These are phyloP conservation scores for Penicillium manginii DNA, from an alignment of 495 filamentous ascomycete species.

Conservation along the genomic window DNA sequence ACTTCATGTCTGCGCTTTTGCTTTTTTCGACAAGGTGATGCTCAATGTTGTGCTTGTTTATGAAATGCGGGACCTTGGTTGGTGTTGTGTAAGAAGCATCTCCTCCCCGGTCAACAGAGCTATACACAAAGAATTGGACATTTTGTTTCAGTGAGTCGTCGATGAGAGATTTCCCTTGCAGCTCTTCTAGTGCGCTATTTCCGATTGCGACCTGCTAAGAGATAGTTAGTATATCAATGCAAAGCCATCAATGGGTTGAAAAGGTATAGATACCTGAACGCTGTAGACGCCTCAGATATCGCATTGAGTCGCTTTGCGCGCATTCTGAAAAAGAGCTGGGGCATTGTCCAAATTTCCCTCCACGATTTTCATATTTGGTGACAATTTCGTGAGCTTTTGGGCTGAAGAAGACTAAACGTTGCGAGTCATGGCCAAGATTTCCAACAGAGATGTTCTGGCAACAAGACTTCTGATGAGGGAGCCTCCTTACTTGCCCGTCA, in stretches of 20 bases:
- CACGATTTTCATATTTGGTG: neutral
- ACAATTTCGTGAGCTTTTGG: neutral
- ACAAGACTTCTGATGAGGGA: slow-evolving; percentile 1
- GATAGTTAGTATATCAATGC: slow-evolving; percentile 2
- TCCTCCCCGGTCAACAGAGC: slow-evolving; percentile 69
- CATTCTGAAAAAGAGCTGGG: slow-evolving; percentile 55
- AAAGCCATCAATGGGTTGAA: no score
- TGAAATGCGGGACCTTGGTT: slow-evolving; percentile 65
- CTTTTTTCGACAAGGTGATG: slow-evolving; percentile 63
- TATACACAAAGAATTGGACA: slow-evolving; percentile 65
- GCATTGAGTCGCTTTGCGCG: slow-evolving; percentile 42
- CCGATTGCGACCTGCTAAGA: neutral
- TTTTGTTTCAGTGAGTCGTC: slow-evolving; percentile 57
- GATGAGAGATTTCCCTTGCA: slow-evolving; percentile 62
- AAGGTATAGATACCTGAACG: slow-evolving; percentile 49
- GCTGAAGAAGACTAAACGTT: neutral
- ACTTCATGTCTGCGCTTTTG: slow-evolving; percentile 55
- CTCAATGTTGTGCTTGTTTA: no score
- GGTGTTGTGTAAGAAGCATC: slow-evolving; percentile 57
- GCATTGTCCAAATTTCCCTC: slow-evolving; percentile 51
- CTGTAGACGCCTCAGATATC: slow-evolving; percentile 58
- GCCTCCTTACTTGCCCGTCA: slow-evolving; percentile 2
- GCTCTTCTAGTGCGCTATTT: slow-evolving; percentile 45
- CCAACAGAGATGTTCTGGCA: neutral
- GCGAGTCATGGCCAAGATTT: neutral